Conservation (phyloP, 2,329 filamentous ascomycete genomes). For the Dactylellina leptospora region DNA sequence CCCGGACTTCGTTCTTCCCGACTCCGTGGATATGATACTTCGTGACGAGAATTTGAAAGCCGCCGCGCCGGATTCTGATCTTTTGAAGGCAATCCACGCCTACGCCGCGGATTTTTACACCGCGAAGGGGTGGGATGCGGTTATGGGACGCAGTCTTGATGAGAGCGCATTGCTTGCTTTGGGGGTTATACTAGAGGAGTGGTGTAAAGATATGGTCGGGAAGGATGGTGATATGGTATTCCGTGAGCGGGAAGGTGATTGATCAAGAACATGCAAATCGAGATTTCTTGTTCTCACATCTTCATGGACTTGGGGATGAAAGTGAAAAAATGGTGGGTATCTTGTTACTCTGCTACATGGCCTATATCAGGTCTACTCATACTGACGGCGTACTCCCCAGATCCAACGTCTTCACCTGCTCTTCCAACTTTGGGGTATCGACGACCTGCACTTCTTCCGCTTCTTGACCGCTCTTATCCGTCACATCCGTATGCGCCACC, state of each 20-base stretch:
- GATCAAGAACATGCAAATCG: neutral
- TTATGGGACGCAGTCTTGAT: constrained; percentile 71
- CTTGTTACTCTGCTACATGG: constrained; percentile 13
- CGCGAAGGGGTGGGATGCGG: constrained; percentile 58
- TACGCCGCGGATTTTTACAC: constrained; percentile 75
- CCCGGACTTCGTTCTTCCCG: constrained; percentile 26
- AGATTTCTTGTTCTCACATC: neutral
- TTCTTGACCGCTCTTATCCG: constrained; percentile 9
- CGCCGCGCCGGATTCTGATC: constrained; percentile 72
- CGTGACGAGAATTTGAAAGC: constrained; percentile 45
- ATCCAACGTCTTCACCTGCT: constrained; percentile 35
- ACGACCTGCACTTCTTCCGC: constrained; percentile 33
- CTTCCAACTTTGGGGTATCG: constrained; percentile 37
- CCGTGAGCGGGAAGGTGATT: constrained; percentile 66
- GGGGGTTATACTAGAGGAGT: constrained; percentile 78
- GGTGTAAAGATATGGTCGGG: constrained; percentile 69
- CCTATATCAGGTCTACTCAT: constrained; percentile 5
- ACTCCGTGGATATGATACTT: constrained; percentile 18
- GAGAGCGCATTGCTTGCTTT: constrained; percentile 80
- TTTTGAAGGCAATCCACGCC: constrained; percentile 73
- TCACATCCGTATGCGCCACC: constrained; percentile 48
- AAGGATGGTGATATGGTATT: constrained; percentile 75
- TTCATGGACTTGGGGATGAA: neutral
- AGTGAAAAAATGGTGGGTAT: constrained; percentile 28
- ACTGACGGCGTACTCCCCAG: constrained; percentile 24